Conservation (phyloP, 1,139 yeast genomes). For the Arxiozyma telluris region DNA sequence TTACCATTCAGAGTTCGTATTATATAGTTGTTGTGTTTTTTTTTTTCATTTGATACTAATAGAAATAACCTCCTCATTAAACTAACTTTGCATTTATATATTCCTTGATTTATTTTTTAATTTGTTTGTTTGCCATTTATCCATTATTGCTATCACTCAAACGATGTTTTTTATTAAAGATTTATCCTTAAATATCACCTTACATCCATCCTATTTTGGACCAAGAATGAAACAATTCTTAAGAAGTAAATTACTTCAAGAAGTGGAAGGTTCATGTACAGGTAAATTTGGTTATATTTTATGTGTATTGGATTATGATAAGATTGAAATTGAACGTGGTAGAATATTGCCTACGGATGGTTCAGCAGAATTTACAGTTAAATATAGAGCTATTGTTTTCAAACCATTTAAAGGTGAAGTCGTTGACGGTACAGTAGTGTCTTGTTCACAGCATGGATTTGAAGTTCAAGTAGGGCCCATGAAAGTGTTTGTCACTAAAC, state of each 20-base stretch:
- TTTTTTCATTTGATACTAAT: not conserved
- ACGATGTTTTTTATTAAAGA: constrained; percentile 55
- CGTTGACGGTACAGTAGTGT: constrained; percentile 91
- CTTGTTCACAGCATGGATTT: constrained; percentile 92
- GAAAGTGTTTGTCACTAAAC: constrained; percentile 89
- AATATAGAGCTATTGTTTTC: constrained; percentile 95
- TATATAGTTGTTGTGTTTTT: not conserved
- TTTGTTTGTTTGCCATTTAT: not conserved
- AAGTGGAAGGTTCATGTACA: constrained; percentile 97
- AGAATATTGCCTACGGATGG: constrained; percentile 84
- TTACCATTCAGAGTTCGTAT: not conserved
- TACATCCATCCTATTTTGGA: constrained; percentile 95
- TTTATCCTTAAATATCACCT: constrained; percentile 78
- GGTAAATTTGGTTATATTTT: constrained; percentile 98
- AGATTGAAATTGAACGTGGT: constrained; percentile 92
- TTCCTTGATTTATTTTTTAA: not conserved
- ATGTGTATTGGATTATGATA: constrained; percentile 91
- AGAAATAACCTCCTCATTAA: not conserved
- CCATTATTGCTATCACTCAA: not conserved
- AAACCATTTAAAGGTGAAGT: constrained; percentile 98
- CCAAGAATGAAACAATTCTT: constrained; percentile 95
- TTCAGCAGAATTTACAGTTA: constrained; percentile 92
- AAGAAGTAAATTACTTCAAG: constrained; percentile 80
- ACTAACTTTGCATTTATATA: constrained; percentile 1
- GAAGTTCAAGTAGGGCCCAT: constrained; percentile 98